A percentile compares a stretch with the other conserved stretches of the same genome.
Evolutionary conservation across 2,329 filamentous ascomycete species (phyloP).

Genomic region (Pseudogymnoascus sp.): DNA sequence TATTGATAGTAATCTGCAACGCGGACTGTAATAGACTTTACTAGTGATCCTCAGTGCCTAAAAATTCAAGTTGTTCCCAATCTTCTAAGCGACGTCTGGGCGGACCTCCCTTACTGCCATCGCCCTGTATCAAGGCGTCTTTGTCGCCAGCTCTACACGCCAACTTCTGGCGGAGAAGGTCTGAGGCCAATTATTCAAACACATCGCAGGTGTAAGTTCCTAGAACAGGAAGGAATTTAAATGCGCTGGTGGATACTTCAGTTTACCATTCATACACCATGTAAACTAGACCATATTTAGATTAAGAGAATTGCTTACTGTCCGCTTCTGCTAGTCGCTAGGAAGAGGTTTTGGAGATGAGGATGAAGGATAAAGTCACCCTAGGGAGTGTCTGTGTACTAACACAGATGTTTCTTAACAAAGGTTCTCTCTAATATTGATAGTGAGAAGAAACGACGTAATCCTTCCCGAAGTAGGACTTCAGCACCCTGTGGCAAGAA

Average conservation of each 20-base stretch:
- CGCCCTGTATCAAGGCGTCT: background rate
- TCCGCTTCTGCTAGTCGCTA: constrained; percentile 40
- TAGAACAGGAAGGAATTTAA: background rate
- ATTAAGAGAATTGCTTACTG: constrained; percentile 21
- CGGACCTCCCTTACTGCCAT: background rate
- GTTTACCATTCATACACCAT: background rate
- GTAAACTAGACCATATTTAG: background rate
- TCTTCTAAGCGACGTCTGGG: background rate
- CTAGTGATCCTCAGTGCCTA: background rate
- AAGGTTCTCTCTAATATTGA: constrained; percentile 41
- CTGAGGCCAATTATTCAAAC: background rate
- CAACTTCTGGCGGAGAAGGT: background rate
- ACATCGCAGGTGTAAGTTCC: background rate
- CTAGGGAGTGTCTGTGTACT: constrained; percentile 57
- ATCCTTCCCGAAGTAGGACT: constrained; percentile 39
- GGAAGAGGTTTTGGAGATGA: constrained; percentile 34
- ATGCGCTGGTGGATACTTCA: background rate
- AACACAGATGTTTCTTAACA: constrained; percentile 45
- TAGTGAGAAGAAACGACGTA: constrained; percentile 26
- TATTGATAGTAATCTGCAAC: too few species aligned
- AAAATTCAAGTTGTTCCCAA: background rate
- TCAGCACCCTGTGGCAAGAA: constrained; percentile 41
- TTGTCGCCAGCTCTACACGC: background rate
- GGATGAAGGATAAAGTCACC: constrained; percentile 57
- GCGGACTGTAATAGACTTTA: too few species aligned